Evolutionary conservation across 176 grass and related monocot genomes (phyloP).

Genomic region (Carex littledalei): DNA sequence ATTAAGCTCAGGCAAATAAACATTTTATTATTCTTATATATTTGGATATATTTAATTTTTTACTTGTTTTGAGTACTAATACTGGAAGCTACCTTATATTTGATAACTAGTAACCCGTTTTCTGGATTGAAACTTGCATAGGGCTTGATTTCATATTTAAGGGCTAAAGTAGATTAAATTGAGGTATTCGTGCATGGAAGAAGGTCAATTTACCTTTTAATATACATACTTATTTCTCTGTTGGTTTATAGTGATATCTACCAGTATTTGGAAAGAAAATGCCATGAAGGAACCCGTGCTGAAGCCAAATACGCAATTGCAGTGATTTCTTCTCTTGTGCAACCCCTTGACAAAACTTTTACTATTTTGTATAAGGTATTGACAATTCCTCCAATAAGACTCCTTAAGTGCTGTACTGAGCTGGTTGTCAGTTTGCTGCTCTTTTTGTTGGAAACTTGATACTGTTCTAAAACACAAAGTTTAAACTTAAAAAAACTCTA

Average conservation of each 20-base stretch:
- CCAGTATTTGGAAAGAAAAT: conserved; percentile 70
- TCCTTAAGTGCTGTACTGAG: not conserved
- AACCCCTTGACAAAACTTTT: conserved; percentile 43
- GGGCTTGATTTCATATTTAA: not conserved
- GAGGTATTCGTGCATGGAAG: not conserved
- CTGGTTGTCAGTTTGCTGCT: conserved; percentile 3
- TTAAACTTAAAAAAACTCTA: conserved; percentile 13
- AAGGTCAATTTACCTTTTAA: not conserved
- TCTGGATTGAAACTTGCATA: not conserved
- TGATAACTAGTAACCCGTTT: not conserved
- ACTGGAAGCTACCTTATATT: conserved; percentile 25
- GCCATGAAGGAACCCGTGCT: conserved; percentile 80
- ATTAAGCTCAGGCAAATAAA: conserved; percentile 61
- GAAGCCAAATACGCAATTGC: conserved; percentile 80
- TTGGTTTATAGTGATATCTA: conserved; percentile 53
- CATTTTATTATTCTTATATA: conserved; percentile 18
- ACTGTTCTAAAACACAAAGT: conserved; percentile 22
- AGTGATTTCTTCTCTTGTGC: conserved; percentile 56
- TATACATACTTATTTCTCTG: conserved; percentile 1
- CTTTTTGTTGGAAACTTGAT: not conserved
- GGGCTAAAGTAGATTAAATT: not conserved
- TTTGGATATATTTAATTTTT: conserved; percentile 4
- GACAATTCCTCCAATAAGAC: not conserved
- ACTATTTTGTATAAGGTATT: conserved; percentile 56
- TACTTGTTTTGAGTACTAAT: conserved; percentile 11